Conservation (phyloP, 2,329 filamentous ascomycete genomes). For the Esteya vermicola region DNA sequence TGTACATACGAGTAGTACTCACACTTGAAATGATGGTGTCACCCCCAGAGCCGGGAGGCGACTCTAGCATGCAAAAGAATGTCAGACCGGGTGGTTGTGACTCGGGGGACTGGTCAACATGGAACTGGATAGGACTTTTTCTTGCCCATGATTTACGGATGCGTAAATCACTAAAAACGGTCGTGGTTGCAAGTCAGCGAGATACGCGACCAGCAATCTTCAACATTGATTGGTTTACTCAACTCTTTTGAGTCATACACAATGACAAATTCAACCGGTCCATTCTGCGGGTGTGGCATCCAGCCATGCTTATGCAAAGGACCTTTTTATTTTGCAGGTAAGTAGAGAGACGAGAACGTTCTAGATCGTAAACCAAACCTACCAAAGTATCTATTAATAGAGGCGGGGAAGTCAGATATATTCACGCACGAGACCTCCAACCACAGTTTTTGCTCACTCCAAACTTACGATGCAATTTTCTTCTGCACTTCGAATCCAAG, state of each 20-base stretch:
- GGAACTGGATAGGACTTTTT: slow-evolving; percentile 13
- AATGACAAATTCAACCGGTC: slow-evolving; percentile 12
- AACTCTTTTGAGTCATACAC: slow-evolving; percentile 12
- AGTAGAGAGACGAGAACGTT: background rate
- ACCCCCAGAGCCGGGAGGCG: slow-evolving; percentile 56
- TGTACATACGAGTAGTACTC: slow-evolving; percentile 2
- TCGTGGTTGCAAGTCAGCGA: background rate
- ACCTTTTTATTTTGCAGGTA: background rate
- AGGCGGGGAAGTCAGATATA: too few species aligned
- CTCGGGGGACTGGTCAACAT: slow-evolving; percentile 31
- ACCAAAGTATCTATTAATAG: background rate
- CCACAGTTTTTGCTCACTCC: too few species aligned
- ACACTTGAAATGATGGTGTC: slow-evolving; percentile 56
- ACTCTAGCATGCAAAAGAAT: slow-evolving; percentile 78
- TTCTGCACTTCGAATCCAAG: slow-evolving; percentile 12
- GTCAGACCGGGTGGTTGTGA: slow-evolving; percentile 79
- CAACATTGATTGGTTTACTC: too few species aligned
- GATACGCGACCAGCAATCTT: too few species aligned
- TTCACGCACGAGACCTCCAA: too few species aligned
- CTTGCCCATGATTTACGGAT: slow-evolving; percentile 13
- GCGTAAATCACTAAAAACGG: slow-evolving; percentile 7
- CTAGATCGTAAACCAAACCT: background rate
- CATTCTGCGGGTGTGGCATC: slow-evolving; percentile 12
- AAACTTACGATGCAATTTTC: slow-evolving; percentile 11
- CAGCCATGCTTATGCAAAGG: slow-evolving; percentile 13